Conservation (phyloP, 306 rosid genomes). For the Acacia crassicarpa region DNA sequence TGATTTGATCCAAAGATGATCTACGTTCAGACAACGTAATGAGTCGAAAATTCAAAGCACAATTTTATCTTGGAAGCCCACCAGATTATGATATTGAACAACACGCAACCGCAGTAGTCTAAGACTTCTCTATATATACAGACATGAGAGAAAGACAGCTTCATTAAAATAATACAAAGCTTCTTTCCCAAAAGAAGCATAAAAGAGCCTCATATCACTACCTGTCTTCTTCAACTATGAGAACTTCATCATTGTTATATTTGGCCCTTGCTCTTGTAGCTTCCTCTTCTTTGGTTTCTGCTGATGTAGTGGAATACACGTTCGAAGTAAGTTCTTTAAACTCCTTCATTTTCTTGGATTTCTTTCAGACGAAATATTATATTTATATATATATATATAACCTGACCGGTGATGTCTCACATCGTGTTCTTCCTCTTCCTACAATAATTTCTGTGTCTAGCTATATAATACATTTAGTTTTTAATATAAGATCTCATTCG, state of each 20-base stretch:
- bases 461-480: too few species aligned
- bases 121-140: constrained; percentile 1
- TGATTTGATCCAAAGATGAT: background rate
- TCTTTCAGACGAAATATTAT: background rate
- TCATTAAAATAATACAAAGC: constrained; percentile 4
- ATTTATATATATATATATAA: background rate
- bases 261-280: constrained; percentile 39
- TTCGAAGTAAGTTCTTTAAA: constrained; percentile 32
- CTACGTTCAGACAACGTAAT: background rate
- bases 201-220: background rate
- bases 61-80: background rate
- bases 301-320: constrained; percentile 47
- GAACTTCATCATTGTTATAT: constrained; percentile 23
- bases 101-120: constrained; percentile 15
- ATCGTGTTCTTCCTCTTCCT: background rate
- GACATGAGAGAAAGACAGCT: background rate
- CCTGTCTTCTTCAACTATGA: constrained; percentile 22
- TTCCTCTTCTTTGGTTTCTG: constrained; percentile 47
- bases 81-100: constrained; percentile 15
- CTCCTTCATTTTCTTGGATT: background rate
- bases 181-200: background rate
- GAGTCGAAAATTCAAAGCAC: constrained; percentile 35
- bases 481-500: too few species aligned
- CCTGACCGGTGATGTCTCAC: background rate
- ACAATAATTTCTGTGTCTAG: background rate